phyloP scores from a whole-genome alignment of 495 filamentous ascomycete species.

The Hypoxylon lenormandii region DNA sequence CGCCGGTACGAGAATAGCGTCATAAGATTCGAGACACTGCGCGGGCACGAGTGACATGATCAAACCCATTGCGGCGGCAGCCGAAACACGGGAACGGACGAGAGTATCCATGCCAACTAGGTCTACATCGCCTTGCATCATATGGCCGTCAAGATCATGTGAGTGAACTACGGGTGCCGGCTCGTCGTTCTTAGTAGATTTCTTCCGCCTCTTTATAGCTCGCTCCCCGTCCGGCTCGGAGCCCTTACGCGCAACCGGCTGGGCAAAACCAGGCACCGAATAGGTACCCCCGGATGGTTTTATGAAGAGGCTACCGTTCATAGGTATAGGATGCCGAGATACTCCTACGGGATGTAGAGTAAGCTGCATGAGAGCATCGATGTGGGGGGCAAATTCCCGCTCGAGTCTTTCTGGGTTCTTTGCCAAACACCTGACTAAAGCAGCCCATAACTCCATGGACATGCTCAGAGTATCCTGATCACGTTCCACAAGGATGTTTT shows the following conservation, averaged over 20 bases:
- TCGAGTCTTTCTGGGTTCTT: constrained; percentile 68
- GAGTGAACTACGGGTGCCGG: constrained; percentile 68
- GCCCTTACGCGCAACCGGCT: constrained; percentile 64
- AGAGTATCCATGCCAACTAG: constrained; percentile 89
- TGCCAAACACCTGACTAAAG: constrained; percentile 76
- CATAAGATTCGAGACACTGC: constrained; percentile 63
- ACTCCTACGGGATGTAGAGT: constrained; percentile 91
- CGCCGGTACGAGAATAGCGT: constrained; percentile 68
- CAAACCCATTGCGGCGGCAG: constrained; percentile 83
- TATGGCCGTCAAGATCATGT: constrained; percentile 96
- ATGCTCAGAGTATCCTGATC: constrained; percentile 78
- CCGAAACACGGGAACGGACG: constrained; percentile 86
- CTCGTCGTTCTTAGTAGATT: constrained; percentile 83
- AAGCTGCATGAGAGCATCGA: constrained; percentile 80
- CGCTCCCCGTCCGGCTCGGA: constrained; percentile 69
- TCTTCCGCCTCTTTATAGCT: constrained; percentile 78
- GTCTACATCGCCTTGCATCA: constrained; percentile 96
- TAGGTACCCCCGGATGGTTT: constrained; percentile 92
- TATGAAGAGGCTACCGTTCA: constrained; percentile 88
- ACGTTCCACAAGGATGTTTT: constrained; percentile 93
- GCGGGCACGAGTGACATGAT: constrained; percentile 73
- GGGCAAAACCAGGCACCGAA: constrained; percentile 62
- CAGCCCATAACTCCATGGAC: constrained; percentile 87
- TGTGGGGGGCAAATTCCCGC: constrained; percentile 74
- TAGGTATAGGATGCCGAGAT: constrained; percentile 85